phyloP scores from a whole-genome alignment of 148 eudicot species.

The Salicornia ramosissima region DNA sequence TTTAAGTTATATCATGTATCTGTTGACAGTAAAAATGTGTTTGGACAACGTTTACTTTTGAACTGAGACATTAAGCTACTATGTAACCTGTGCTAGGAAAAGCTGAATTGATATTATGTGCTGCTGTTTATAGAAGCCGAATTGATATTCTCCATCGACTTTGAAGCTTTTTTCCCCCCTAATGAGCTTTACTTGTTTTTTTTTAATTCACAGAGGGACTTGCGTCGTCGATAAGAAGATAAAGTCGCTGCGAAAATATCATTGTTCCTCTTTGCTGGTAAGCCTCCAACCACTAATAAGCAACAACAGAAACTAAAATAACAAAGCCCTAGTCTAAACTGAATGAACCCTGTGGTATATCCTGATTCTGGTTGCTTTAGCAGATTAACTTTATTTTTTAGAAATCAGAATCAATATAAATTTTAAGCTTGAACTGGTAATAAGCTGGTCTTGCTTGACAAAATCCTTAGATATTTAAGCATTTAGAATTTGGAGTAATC shows the following conservation, averaged over 20 bases:
- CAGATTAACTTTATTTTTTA: neutral
- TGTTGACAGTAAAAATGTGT: neutral
- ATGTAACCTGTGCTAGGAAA: neutral
- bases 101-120: neutral
- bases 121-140: conserved; percentile 1
- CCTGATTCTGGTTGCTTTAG: neutral
- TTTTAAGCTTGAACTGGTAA: neutral
- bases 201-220: conserved; percentile 27
- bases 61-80: neutral
- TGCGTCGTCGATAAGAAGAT: conserved; percentile 31
- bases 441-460: neutral
- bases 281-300: neutral
- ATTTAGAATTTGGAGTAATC: conserved; percentile 4
- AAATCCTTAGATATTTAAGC: neutral
- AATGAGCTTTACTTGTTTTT: neutral
- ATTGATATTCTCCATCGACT: neutral
- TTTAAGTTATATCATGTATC: neutral
- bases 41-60: neutral
- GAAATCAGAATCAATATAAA: no score
- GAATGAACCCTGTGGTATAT: neutral
- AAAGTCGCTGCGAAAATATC: neutral
- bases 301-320: no score
- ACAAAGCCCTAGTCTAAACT: no score
- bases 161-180: conserved; percentile 1
- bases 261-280: conserved; percentile 18